Conservation (phyloP, 2,329 filamentous ascomycete genomes). For the Allantophomopsis lycopodina region DNA sequence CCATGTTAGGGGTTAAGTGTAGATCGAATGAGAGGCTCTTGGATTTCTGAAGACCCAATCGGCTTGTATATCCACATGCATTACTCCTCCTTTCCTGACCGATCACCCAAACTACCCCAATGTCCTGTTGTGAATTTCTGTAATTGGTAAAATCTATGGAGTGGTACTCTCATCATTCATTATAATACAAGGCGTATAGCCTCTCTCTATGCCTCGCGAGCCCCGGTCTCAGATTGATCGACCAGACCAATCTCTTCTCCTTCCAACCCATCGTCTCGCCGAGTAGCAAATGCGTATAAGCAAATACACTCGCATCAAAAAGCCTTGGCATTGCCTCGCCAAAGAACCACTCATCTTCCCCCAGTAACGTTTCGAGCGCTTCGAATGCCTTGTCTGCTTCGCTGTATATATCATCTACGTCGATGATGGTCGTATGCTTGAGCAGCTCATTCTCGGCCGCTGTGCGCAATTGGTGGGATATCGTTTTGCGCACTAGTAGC, state of each 20-base stretch:
- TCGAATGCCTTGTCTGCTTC: slow-evolving; percentile 49
- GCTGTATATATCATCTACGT: slow-evolving; percentile 39
- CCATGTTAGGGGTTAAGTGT: no score
- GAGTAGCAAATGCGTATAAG: slow-evolving; percentile 74
- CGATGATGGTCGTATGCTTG: slow-evolving; percentile 38
- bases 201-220: slow-evolving; percentile 52
- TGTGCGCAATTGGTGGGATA: slow-evolving; percentile 52
- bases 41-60: no score
- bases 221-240: slow-evolving; percentile 41
- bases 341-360: slow-evolving; percentile 47
- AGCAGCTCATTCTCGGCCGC: slow-evolving; percentile 66
- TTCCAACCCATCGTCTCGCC: slow-evolving; percentile 46
- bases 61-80: no score
- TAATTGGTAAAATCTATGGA: no score
- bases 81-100: no score
- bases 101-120: no score
- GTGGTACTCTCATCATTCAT: slow-evolving; percentile 1
- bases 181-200: slow-evolving; percentile 27
- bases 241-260: slow-evolving; percentile 42
- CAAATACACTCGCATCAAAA: slow-evolving; percentile 83
- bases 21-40: no score
- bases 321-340: slow-evolving; percentile 40
- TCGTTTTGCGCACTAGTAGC: slow-evolving; percentile 45
- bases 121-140: no score
- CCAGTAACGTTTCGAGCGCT: slow-evolving; percentile 45